Conservation (phyloP, 2,329 filamentous ascomycete species). For the Ophiognomonia clavigignenti-juglandacearum region DNA sequence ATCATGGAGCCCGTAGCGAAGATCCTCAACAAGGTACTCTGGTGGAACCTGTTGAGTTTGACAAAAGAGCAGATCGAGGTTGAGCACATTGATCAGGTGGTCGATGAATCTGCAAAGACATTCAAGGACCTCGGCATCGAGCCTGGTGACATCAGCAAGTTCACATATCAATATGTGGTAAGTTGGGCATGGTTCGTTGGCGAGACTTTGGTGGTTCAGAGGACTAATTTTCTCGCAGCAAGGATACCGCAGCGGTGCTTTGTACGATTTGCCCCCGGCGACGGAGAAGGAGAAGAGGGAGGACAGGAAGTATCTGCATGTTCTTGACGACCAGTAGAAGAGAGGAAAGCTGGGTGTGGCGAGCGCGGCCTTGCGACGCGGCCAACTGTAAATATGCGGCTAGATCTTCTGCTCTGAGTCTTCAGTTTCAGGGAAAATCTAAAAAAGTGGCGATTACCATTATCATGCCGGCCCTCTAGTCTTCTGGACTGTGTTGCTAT, state of each 20-base stretch:
- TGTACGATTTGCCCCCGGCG: slow-evolving; percentile 89
- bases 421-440: slow-evolving; percentile 14
- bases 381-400: slow-evolving; percentile 26
- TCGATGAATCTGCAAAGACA: slow-evolving; percentile 88
- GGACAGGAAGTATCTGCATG: slow-evolving; percentile 95
- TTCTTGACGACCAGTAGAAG: slow-evolving; percentile 78
- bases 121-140: slow-evolving; percentile 91
- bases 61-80: slow-evolving; percentile 84
- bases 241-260: slow-evolving; percentile 82
- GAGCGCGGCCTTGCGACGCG: slow-evolving; percentile 13
- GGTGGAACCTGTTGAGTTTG: slow-evolving; percentile 84
- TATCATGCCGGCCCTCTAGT: too few species aligned
- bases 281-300: slow-evolving; percentile 93
- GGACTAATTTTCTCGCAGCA: slow-evolving; percentile 50
- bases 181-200: too few species aligned
- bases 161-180: slow-evolving; percentile 93
- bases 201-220: too few species aligned
- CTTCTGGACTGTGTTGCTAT: background rate
- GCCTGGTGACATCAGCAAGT: slow-evolving; percentile 77
- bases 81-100: slow-evolving; percentile 88
- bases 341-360: slow-evolving; percentile 17
- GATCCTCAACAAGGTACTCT: slow-evolving; percentile 74
- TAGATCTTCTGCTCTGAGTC: slow-evolving; percentile 23
- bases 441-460: too few species aligned
- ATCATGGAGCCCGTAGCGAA: slow-evolving; percentile 71